Base-by-base conservation (phyloP, 108 stramenopile species). In the Aureococcus anophagefferens region DNA sequence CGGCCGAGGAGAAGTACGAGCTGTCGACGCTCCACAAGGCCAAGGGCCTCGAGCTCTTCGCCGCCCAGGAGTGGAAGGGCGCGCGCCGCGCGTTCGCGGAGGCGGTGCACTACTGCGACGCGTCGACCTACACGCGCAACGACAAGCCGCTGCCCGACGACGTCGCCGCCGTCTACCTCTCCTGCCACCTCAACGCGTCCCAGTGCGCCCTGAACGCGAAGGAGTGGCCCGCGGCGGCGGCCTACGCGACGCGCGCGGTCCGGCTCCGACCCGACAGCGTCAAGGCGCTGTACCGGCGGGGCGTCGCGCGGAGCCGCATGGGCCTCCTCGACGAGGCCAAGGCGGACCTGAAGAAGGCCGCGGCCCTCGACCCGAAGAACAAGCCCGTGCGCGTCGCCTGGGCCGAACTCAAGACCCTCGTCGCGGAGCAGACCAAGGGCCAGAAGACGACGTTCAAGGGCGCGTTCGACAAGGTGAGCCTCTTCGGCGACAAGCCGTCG, bases 301-400 rank as follows among this genome's bases (percentile, higher is more conserved):
- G 92, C 87, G 44, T 73, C 83, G 75, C 94, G 15, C 79, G 86
- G 32, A 88, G 86, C 83, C 85, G 93, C 67, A 70, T 90, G 64
- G 95, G 94, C 44, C 68, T 90, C 70, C 78, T 91, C 67, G 88
- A 95, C 64, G 92, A 94, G 74, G 92, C 93, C 65, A 94, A 93
- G 77, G 81, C 40, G 0, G 95, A 98, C 80, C 79, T 98, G 30
- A 89, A 95, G 89, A 80, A 79, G 51, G 81, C 79, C 17, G 18
- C 29, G 7, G 40, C 29, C 11, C 51, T 59, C 21, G 51, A 59
- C 51, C 51, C 51, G 21, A 59, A 59, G 25, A 59, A 59, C 51
- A 59, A 59, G 51, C 7, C 51, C 14, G 51, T 59, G 21, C 51
- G 51, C 17, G 25, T 1, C 51, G 21, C 14, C 21, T 59, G 25